Evolutionary conservation across 257 asterid species (phyloP).

Genomic region (Coffea eugenioides): DNA sequence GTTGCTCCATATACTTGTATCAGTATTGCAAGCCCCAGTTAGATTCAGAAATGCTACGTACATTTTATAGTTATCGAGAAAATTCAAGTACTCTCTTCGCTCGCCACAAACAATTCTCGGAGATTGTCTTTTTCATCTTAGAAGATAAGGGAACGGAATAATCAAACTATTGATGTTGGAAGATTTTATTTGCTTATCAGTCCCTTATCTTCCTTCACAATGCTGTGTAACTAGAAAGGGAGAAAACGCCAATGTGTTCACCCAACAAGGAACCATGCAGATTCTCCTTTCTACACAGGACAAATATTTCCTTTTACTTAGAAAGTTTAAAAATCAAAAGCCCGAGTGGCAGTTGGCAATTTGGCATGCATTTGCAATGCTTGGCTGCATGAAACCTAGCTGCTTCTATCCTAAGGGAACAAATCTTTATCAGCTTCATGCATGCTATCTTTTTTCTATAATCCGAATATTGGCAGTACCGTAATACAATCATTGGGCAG

Average conservation of each 20-base stretch:
- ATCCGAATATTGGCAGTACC: background rate
- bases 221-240: background rate
- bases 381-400: background rate
- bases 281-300: constrained; percentile 3
- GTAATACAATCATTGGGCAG: background rate
- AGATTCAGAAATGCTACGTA: background rate
- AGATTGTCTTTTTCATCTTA: too few relatives aligned
- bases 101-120: too few relatives aligned
- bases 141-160: too few relatives aligned
- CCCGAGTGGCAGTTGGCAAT: background rate
- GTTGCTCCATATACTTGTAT: too few relatives aligned
- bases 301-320: constrained; percentile 8
- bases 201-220: background rate
- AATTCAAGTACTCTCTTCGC: too few relatives aligned
- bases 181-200: background rate
- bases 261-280: background rate
- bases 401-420: too few relatives aligned
- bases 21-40: background rate
- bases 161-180: too few relatives aligned
- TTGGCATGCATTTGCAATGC: background rate
- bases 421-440: background rate
- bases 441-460: background rate
- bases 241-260: background rate
- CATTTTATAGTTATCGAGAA: too few relatives aligned
- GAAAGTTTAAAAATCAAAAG: background rate